Percentiles rank a stretch among this genome's conserved stretches.
Conservation (phyloP, 106 monocot genomes). For the Apostasia shenzhenica region DNA sequence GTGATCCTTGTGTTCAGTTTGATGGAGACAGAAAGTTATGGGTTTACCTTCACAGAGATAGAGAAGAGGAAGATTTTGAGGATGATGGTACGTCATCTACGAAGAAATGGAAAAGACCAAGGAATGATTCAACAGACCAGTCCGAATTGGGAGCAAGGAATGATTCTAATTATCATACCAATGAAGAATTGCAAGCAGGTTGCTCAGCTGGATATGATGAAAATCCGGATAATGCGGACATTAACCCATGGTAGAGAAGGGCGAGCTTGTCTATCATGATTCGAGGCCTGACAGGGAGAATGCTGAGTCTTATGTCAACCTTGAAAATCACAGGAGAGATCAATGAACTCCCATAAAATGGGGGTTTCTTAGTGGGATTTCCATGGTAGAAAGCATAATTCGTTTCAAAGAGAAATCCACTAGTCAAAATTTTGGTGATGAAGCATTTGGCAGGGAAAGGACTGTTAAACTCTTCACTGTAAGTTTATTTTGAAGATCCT, state of each 20-base stretch:
- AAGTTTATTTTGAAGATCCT: slow-evolving; percentile 29
- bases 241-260: slow-evolving; percentile 16
- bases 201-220: slow-evolving; percentile 36
- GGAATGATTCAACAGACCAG: slow-evolving; percentile 56
- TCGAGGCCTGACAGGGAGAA: slow-evolving; percentile 33
- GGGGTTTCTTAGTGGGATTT: slow-evolving; percentile 28
- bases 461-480: slow-evolving; percentile 29
- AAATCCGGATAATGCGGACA: slow-evolving; percentile 32
- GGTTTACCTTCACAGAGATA: slow-evolving; percentile 86
- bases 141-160: slow-evolving; percentile 24
- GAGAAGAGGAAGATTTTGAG: slow-evolving; percentile 99
- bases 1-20: slow-evolving; percentile 94
- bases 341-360: slow-evolving; percentile 31
- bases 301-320: slow-evolving; percentile 28
- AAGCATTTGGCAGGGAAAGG: slow-evolving; percentile 38
- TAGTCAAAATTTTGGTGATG: slow-evolving; percentile 60
- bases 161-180: slow-evolving; percentile 24
- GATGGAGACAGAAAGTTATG: slow-evolving; percentile 87
- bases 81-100: slow-evolving; percentile 97
- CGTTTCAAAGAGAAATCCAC: slow-evolving; percentile 61
- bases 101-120: slow-evolving; percentile 97
- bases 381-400: slow-evolving; percentile 36
- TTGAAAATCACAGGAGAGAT: slow-evolving; percentile 11
- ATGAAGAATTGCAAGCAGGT: slow-evolving; percentile 21
- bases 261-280: slow-evolving; percentile 40